These are phyloP conservation scores for Penicillium vulpinum DNA, from an alignment of 2,329 filamentous ascomycete genomes.

Conservation along the genomic window DNA sequence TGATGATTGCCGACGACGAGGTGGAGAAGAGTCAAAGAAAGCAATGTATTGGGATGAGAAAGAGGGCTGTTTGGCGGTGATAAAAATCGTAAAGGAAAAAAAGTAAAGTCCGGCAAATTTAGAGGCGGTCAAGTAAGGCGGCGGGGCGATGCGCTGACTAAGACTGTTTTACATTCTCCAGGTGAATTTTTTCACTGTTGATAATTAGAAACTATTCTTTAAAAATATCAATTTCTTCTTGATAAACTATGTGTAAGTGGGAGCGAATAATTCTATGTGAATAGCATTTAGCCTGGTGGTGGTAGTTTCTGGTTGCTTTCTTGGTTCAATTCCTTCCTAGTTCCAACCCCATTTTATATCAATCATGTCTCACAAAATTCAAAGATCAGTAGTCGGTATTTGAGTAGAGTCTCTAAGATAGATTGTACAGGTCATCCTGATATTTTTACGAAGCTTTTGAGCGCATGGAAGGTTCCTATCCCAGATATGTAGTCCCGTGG, in stretches of 20 bases:
- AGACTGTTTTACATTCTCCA: background rate
- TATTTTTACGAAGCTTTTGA: background rate
- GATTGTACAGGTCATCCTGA: no score
- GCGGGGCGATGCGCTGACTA: constrained; percentile 1
- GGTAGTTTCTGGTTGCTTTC: no score
- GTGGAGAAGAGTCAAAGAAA: constrained; percentile 21
- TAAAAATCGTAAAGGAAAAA: constrained; percentile 14
- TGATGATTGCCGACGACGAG: constrained; percentile 37
- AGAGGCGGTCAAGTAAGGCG: constrained; percentile 4
- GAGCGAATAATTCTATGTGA: no score
- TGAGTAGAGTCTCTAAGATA: background rate
- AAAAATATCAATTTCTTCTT: background rate
- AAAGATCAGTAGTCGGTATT: background rate
- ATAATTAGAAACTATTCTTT: background rate
- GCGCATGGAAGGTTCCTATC: no score
- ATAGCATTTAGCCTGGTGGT: no score
- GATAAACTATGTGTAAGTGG: background rate
- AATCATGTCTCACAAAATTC: no score
- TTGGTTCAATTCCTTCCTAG: background rate
- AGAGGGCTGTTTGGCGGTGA: constrained; percentile 13
- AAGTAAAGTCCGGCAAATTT: constrained; percentile 11
- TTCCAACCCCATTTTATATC: background rate
- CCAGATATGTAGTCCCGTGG: background rate
- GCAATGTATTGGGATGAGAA: constrained; percentile 9
- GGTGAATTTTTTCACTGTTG: background rate